Conservation (phyloP, 2,329 filamentous ascomycete species). For the Aspergillus unguis region DNA sequence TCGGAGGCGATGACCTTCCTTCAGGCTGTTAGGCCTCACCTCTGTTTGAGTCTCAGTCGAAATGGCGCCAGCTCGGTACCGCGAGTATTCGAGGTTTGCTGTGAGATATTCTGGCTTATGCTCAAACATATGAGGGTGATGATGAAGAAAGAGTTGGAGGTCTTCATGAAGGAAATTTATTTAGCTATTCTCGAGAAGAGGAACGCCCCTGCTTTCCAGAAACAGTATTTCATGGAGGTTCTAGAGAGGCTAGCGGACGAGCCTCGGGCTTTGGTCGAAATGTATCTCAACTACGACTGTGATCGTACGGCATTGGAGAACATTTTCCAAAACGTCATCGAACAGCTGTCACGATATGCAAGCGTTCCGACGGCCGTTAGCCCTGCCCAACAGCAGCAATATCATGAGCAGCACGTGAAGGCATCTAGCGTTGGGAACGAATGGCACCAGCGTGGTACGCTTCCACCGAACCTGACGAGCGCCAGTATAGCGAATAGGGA, state of each 20-base stretch:
- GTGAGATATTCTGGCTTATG: slow-evolving; percentile 98
- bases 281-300: slow-evolving; percentile 98
- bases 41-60: slow-evolving; percentile 89
- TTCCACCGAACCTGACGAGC: slow-evolving; percentile 83
- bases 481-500: slow-evolving; percentile 62
- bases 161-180: slow-evolving; percentile 97
- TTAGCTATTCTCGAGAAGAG: slow-evolving; percentile 84
- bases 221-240: slow-evolving; percentile 84
- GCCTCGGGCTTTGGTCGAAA: slow-evolving; percentile 83
- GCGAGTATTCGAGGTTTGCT: slow-evolving; percentile 89
- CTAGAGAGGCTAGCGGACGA: slow-evolving; percentile 81
- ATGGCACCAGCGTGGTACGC: slow-evolving; percentile 80
- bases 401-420: slow-evolving; percentile 72
- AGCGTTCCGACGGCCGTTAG: slow-evolving; percentile 74
- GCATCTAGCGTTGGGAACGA: slow-evolving; percentile 60
- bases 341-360: slow-evolving; percentile 85
- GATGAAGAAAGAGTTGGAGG: slow-evolving; percentile 98
- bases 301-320: slow-evolving; percentile 90
- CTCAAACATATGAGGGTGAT: slow-evolving; percentile 87
- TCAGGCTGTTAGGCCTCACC: slow-evolving; percentile 93
- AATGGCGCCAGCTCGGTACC: slow-evolving; percentile 94
- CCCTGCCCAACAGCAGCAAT: slow-evolving; percentile 75
- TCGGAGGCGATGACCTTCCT: slow-evolving; percentile 81
- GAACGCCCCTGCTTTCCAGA: slow-evolving; percentile 83
- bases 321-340: slow-evolving; percentile 90